Base-by-base conservation (phyloP, 352 stramenopile genomes). In the Phytopythium helicoides region DNA sequence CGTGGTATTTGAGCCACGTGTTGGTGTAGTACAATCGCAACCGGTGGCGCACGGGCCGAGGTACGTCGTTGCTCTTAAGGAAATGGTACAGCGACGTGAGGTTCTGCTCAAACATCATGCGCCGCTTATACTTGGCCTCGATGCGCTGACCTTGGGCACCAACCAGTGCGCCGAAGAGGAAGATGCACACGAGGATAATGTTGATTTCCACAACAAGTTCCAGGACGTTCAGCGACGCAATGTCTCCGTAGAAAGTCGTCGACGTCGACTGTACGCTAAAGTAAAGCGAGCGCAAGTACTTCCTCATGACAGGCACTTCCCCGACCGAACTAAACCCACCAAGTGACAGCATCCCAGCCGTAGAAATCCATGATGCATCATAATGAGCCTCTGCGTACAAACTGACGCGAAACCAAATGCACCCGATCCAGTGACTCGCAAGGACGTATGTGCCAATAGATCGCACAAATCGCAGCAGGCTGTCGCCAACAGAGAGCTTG, bases 51-150 rank as follows among this genome's bases (percentile, higher is more conserved):
- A 87, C 64, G 21, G 72, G 62, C 10, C 58, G 66, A 5, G 79
- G 74, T 0, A 89, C 73, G 15, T 86, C 65, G 49, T 87, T 85
- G 51, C 62, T 76, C 36, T 68, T 70, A 15, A 86, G 44, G 9
- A 85, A 87, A 31, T 81, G 60, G 39, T 85, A 81, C 1, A 89
- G 54, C 65, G 87, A 71, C 21, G 66, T 71, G 25, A 89, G 54
- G 45, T 86, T 76, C 60, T 87, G 74, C 59, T 87, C 79, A 42
- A 89, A 87, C 41, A 81, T 50, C 73, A 87, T 86, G 22, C 73
- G 68, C 38, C 77, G 67, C 59, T 84, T 80, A 64, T 87, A 87
- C 41, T 74, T 76, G 21, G 74, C 52, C 53, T 86, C 74, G 38
- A 89, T 73, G 45, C 74, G 68, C 60, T 89, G 72, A 38, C 69